Evolutionary conservation across 495 filamentous ascomycete genomes (phyloP).

Genomic region (Bombardia bombarda): DNA sequence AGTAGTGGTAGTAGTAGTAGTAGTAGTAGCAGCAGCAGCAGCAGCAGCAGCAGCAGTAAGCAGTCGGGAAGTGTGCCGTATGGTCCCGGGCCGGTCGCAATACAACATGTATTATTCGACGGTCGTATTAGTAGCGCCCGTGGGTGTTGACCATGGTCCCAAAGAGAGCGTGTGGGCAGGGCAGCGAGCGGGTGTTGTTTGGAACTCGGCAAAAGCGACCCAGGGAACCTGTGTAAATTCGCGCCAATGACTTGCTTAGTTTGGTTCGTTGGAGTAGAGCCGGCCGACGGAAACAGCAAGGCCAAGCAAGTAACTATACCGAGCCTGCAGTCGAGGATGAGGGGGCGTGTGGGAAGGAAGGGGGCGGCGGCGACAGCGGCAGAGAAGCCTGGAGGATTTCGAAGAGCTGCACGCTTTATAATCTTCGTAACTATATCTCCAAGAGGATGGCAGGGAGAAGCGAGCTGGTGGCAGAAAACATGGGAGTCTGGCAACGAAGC

Average conservation of each 20-base stretch:
- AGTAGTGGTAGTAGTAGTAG: background rate
- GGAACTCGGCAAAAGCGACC: conserved; percentile 17
- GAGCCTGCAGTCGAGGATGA: background rate
- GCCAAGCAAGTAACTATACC: background rate
- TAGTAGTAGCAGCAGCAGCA: background rate
- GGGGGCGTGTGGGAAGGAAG: background rate
- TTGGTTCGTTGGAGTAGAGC: background rate
- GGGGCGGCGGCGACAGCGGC: background rate
- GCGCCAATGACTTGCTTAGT: conserved; percentile 4
- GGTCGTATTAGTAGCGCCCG: conserved; percentile 23
- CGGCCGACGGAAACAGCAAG: background rate
- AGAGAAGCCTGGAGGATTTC: background rate
- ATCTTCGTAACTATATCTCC: too few relatives aligned
- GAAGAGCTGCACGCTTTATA: background rate
- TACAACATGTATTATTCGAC: conserved; percentile 17
- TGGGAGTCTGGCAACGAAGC: conserved; percentile 4
- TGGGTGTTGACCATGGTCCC: conserved; percentile 12
- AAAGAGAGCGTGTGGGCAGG: conserved; percentile 1
- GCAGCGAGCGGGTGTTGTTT: conserved; percentile 11
- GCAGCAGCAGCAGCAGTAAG: background rate
- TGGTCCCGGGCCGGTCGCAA: conserved; percentile 16
- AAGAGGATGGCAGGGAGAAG: too few relatives aligned
- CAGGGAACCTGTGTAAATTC: conserved; percentile 13
- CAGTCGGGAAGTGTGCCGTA: conserved; percentile 19
- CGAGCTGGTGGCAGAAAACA: conserved; percentile 7